Evolutionary conservation across 495 filamentous ascomycete genomes (phyloP), one percentile per base, ranked within the genome.

Genomic region (Aspergillus steynii): DNA sequence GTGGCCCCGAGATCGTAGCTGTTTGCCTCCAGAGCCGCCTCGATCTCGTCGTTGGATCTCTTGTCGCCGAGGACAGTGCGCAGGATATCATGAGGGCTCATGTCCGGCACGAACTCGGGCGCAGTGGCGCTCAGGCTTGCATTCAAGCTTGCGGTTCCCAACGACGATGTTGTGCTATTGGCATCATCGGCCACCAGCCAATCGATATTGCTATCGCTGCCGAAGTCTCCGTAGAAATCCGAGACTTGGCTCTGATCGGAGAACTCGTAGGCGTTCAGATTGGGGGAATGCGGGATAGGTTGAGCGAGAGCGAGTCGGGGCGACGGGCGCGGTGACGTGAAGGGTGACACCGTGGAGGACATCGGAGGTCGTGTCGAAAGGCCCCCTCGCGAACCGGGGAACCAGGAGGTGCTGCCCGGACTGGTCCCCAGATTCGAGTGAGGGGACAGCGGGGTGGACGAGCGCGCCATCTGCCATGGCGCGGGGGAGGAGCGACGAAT

Each of bases 71-170:
- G 81, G 32, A 99, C 95, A 10, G 93, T 96, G 53, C 96, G 90
- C 49, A 99, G 80, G 82, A 99, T 99, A 73, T 99, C 96, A 78
- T 96, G 96, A 3, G 96, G 93, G 55, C 91, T 95, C 96, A 99
- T 99, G 67, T 98, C 93, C 37, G 88, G 85, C 29, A 90, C 86
- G 61, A 91, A 85, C 67, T 91, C 96, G 58, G 93, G 87, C 15
- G 92, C 88, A 7, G 88, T 90, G 25, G 88, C 88, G 58, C 89
- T 90, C 62, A 91, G 88, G 31, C 89, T 80, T 27, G 85, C 89
- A 58, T 83, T 85, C 9, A 76, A 62, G 50, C 83, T 83, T 47
- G 81, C 79, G 3, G 85, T 86, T 26, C 84, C 82, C 4, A 87
- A 85, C 10, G 92, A 97, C 12, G 91, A 88, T 29, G 84, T 83